A percentile compares a stretch with the other conserved stretches of the same genome.
Conservation (phyloP, 2,329 filamentous ascomycete species). For the Rhinocladiella similis region DNA sequence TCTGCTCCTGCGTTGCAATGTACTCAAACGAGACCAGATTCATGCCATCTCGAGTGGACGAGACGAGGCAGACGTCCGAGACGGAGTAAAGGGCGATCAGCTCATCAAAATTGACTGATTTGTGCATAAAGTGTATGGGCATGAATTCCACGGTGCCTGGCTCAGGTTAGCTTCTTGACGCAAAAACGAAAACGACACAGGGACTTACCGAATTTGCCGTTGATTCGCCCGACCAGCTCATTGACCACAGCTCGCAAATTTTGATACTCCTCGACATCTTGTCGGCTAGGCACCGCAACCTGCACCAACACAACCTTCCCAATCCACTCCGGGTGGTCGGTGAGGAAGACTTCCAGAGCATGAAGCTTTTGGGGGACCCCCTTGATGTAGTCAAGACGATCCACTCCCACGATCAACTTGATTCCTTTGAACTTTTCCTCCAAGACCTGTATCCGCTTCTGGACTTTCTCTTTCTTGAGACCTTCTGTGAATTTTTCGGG, state of each 20-base stretch:
- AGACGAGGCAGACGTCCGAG: conserved; percentile 88
- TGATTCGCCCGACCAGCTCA: conserved; percentile 94
- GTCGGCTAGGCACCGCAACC: conserved; percentile 89
- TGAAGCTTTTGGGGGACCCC: conserved; percentile 97
- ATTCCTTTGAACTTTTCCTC: conserved; percentile 92
- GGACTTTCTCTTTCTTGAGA: conserved; percentile 79
- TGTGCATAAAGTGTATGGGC: conserved; percentile 98
- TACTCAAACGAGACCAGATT: conserved; percentile 98
- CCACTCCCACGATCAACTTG: conserved; percentile 94
- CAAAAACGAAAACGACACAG: neutral
- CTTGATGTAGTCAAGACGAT: conserved; percentile 98
- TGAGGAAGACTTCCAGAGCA: conserved; percentile 92
- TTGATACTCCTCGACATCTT: conserved; percentile 97
- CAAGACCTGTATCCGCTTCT: conserved; percentile 80
- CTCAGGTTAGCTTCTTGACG: conserved; percentile 9
- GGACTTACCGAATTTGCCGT: conserved; percentile 76
- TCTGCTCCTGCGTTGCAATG: conserved; percentile 87
- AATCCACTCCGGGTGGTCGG: conserved; percentile 96
- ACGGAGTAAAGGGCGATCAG: conserved; percentile 90
- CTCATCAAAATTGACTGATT: conserved; percentile 92
- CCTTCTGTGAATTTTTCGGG: conserved; percentile 94
- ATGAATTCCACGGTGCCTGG: conserved; percentile 91
- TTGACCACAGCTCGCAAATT: conserved; percentile 94
- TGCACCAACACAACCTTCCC: conserved; percentile 96
- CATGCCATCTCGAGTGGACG: conserved; percentile 97